These are phyloP conservation scores for Ophiocordyceps polyrhachis-furcata DNA, from an alignment of 2,329 filamentous ascomycete species.

Conservation along the genomic window DNA sequence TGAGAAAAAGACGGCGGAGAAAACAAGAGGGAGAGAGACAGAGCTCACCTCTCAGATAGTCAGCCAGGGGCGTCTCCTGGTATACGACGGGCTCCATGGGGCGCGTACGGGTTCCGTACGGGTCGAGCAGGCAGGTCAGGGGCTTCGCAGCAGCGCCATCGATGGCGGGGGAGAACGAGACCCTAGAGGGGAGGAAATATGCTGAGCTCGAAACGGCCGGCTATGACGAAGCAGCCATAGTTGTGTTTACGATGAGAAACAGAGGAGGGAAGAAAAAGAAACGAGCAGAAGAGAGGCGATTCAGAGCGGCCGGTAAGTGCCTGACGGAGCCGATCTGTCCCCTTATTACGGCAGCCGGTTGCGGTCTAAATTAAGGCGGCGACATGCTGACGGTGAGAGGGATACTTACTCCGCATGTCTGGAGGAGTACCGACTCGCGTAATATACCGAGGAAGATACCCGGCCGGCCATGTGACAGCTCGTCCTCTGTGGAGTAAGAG, in stretches of 20 bases:
- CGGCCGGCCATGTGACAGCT: neutral
- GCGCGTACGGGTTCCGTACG: slow-evolving; percentile 8
- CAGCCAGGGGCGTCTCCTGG: slow-evolving; percentile 72
- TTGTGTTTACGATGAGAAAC: neutral
- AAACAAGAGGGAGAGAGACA: slow-evolving; percentile 2
- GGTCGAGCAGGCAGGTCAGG: slow-evolving; percentile 9
- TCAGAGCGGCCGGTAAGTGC: too few species aligned
- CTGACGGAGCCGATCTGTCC: neutral
- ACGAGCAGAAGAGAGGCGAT: neutral
- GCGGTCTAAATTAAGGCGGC: neutral
- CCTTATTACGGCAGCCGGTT: neutral
- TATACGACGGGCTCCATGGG: slow-evolving; percentile 69
- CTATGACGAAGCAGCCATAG: neutral
- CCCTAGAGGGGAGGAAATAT: neutral
- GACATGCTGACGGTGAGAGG: neutral
- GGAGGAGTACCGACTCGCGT: neutral
- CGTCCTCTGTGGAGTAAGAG: neutral
- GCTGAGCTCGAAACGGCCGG: neutral
- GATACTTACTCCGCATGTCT: neutral
- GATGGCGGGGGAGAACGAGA: neutral
- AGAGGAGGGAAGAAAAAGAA: neutral
- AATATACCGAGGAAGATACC: neutral
- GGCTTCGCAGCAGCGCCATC: slow-evolving; percentile 11
- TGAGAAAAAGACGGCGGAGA: slow-evolving; percentile 1
- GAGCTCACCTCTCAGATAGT: slow-evolving; percentile 63